Conservation (phyloP, 116 monocot genomes). For the Zostera marina region DNA sequence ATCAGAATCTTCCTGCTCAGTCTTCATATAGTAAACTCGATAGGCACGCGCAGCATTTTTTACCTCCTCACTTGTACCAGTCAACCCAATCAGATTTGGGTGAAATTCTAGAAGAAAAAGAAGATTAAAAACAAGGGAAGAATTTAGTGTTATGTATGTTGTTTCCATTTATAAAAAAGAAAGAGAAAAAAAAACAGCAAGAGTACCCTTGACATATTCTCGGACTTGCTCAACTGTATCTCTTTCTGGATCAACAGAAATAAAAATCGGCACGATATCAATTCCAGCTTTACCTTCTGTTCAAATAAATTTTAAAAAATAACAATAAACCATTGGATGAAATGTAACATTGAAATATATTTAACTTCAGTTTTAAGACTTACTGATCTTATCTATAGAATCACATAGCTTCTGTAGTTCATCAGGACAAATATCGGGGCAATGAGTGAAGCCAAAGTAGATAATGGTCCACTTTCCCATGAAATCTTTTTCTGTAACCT, state of each 20-base stretch:
- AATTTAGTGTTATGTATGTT: too few relatives aligned
- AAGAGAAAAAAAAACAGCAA: conserved; percentile 1
- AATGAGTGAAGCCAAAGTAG: conserved; percentile 96
- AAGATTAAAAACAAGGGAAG: background rate
- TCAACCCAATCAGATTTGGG: conserved; percentile 69
- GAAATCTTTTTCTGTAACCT: conserved; percentile 71
- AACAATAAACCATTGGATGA: background rate
- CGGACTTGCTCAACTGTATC: conserved; percentile 88
- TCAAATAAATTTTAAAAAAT: background rate
- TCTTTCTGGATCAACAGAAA: conserved; percentile 92
- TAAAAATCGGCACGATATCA: conserved; percentile 81
- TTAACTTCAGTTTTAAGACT: conserved; percentile 6
- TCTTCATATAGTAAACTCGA: conserved; percentile 97
- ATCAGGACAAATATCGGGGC: conserved; percentile 96
- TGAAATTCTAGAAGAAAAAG: conserved; percentile 65
- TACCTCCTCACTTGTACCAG: conserved; percentile 56
- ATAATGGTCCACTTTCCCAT: conserved; percentile 85
- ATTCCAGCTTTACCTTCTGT: conserved; percentile 42
- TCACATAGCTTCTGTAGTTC: conserved; percentile 77
- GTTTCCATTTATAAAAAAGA: too few relatives aligned
- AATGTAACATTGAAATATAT: background rate
- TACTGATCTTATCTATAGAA: conserved; percentile 87
- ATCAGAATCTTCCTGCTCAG: conserved; percentile 87
- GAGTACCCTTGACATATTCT: conserved; percentile 78
- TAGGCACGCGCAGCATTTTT: conserved; percentile 69